phyloP scores from a whole-genome alignment of 176 grass and related monocot genomes.

The Phoenix roebelenii region DNA sequence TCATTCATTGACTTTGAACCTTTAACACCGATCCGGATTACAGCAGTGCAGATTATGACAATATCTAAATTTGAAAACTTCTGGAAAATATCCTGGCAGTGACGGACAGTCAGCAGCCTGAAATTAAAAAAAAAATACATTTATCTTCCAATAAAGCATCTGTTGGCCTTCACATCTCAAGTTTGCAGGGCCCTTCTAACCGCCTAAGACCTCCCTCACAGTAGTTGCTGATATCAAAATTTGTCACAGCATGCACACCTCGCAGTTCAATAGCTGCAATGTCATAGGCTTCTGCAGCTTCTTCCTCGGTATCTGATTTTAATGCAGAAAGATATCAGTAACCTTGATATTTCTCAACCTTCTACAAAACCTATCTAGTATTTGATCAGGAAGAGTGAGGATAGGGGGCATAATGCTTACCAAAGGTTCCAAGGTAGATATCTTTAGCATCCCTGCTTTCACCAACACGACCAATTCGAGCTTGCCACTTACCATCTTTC shows the following conservation, averaged over 20 bases:
- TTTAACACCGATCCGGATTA: too few species aligned
- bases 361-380: too few species aligned
- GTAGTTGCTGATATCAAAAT: conserved; percentile 97
- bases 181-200: conserved; percentile 38
- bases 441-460: conserved; percentile 55
- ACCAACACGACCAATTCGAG: conserved; percentile 87
- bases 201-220: conserved; percentile 27
- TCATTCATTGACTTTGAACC: too few species aligned
- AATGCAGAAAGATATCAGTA: background rate
- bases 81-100: too few species aligned
- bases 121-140: too few species aligned
- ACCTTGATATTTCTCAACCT: background rate
- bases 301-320: conserved; percentile 83
- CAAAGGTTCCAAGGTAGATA: conserved; percentile 94
- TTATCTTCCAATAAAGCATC: too few species aligned
- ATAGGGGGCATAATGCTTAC: conserved; percentile 21
- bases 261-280: conserved; percentile 88
- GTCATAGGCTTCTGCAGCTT: conserved; percentile 92
- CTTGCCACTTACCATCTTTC: conserved; percentile 98
- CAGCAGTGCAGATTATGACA: too few species aligned
- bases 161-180: conserved; percentile 24
- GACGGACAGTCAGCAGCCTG: too few species aligned
- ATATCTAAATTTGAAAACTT: too few species aligned
- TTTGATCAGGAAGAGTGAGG: background rate
- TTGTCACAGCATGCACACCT: conserved; percentile 80